Evolutionary conservation across 352 stramenopile species (phyloP), one percentile per base, ranked within the genome.

Genomic region (Aphanomyces stellatus): DNA sequence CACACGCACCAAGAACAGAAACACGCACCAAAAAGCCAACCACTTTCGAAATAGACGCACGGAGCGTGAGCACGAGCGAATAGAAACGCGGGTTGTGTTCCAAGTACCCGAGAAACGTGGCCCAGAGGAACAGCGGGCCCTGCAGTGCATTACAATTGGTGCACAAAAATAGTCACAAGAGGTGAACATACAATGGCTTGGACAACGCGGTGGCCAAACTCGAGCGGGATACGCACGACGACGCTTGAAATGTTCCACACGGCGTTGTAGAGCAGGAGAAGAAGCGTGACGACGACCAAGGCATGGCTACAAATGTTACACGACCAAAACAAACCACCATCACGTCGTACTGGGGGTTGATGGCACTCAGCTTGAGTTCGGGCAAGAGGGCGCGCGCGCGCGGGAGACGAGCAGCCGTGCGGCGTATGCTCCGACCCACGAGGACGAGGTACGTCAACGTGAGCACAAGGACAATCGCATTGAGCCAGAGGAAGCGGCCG

Each of bases 11-110:
- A 13, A 19, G n/a, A 31, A 34, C 11, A 46, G 2, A n/a, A 68
- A 34, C 5, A 60, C 30, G 31, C 19, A 92, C 37, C 61, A 97
- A 73, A 74, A 96, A 96, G 70, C 93, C 84, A 17, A 92, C 56
- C 40, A 96, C 87, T 30, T 87, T 85, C 0, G 89, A 88, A 22
- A 85, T 72, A 7, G 81, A 82, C 81, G 76, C 90, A 34, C 81
- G 79, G 62, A 97, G 77, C 46, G 89, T 97, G 19, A 97, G 69
- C n/a, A 97, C 87, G 48, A 97, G 91, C 53, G 83, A 93, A 73
- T 95, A 96, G 53, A 95, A 85, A 62, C 88, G 74, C 35, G 75
- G 77, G 40, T 93, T 93, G 79, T 96, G 87, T 63, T 94, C 83
- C 35, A 96, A 69, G 53, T 95, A 97, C 40, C 88, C 85, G 24